Evolutionary conservation across 139 green algal genomes (phyloP), one percentile per base, ranked within the genome.

Genomic region (Zygnema circumcarinatum): DNA sequence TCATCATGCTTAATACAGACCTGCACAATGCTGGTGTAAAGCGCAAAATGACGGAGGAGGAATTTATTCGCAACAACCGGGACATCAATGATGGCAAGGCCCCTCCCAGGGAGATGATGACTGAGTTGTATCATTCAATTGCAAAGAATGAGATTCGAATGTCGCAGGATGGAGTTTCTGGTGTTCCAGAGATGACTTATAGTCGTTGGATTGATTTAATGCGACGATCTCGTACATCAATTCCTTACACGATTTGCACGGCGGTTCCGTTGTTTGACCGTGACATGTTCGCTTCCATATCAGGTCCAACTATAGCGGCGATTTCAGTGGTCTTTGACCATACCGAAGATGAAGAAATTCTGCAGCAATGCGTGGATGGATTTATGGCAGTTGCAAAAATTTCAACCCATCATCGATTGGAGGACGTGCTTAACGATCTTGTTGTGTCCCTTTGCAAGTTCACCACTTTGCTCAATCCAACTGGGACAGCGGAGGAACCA

Each of bases 1-100:
- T 95, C 80, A 96, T 97, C 89, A 96, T 97, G 93, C 92, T 97
- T 80, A 96, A 97, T 91, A 97, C 95, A 7, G 95, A 97, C 83
- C 89, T 93, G 90, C 95, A 97, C 90, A 97, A 97, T 83, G 85
- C 42, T 41, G 31, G 39, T 36, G 95, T 97, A 42, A 96, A 95
- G 88, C 94, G 93, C 69, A 97, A 97, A 90, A 97, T 97, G 95
- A 96, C 90, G 0, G 83, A 94, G 67, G 93, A 96, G 33, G 92
- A 97, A 87, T 97, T 97, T 83, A 92, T 94, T 38, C 90, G 93
- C 86, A 97, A 97, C 87, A 97, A 97, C 84, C 68, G 92, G 20
- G 91, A 91, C 38, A 97, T 96, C 85, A 97, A 97, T 68, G 92
- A 93, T 2, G 95, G 95, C 1, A 90, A 95, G 74, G 88, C 95